Percentiles rank a stretch among this genome's conserved stretches.
phyloP scores from a whole-genome alignment of 208 protist genomes.

The Trypanosoma theileri region DNA sequence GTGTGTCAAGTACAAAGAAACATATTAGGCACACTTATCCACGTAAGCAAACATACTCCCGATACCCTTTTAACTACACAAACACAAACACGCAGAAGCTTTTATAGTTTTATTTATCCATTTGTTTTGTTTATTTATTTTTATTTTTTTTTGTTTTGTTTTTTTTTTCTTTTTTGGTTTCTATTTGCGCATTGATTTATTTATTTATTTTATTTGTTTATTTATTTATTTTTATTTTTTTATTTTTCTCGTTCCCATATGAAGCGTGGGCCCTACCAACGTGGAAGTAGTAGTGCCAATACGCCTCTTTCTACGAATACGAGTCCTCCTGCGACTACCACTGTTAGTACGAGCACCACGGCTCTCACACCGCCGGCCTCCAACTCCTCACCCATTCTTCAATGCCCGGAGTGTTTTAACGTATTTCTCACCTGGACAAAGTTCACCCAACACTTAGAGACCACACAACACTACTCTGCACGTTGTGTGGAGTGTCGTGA shows the following conservation, averaged over 20 bases:
- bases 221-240: constrained; percentile 6
- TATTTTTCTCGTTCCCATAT: constrained; percentile 9
- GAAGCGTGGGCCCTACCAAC: no score
- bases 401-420: constrained; percentile 67
- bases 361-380: no score
- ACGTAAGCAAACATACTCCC: neutral
- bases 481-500: constrained; percentile 49
- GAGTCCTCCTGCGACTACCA: no score
- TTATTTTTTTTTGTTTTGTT: constrained; percentile 23
- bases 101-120: no score
- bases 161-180: constrained; percentile 13
- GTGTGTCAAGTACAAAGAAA: no score
- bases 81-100: no score
- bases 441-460: constrained; percentile 64
- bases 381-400: constrained; percentile 25
- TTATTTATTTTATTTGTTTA: constrained; percentile 1
- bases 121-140: neutral
- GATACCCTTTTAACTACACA: neutral
- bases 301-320: no score
- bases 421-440: constrained; percentile 64
- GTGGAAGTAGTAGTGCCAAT: no score
- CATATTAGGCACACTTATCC: no score
- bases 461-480: constrained; percentile 53
- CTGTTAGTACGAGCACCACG: no score
- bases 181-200: no score